Conservation (phyloP, 1,139 yeast genomes). For the Zygosaccharomyces sapae region DNA sequence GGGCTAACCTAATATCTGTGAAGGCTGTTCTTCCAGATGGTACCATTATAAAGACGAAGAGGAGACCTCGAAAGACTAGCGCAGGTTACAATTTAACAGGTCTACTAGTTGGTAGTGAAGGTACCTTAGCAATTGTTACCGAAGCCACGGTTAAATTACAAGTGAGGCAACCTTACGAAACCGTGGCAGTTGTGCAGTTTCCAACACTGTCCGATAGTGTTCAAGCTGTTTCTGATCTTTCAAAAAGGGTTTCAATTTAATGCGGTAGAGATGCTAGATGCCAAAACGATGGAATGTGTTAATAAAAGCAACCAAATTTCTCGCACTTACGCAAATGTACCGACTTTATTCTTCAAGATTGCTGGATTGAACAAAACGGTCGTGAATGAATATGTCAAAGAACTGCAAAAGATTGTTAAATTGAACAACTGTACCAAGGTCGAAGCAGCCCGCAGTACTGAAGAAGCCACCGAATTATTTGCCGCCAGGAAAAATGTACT, state of each 20-base stretch:
- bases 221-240: conserved; percentile 49
- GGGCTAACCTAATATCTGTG: conserved; percentile 52
- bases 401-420: conserved; percentile 42
- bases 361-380: conserved; percentile 49
- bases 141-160: conserved; percentile 63
- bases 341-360: conserved; percentile 61
- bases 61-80: conserved; percentile 59
- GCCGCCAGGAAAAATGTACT: conserved; percentile 62
- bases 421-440: conserved; percentile 41
- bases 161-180: conserved; percentile 51
- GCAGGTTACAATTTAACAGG: conserved; percentile 70
- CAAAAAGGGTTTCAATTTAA: conserved; percentile 54
- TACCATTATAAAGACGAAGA: conserved; percentile 56
- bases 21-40: conserved; percentile 71
- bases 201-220: conserved; percentile 54
- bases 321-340: conserved; percentile 48
- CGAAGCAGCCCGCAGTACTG: conserved; percentile 49
- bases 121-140: conserved; percentile 65
- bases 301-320: conserved; percentile 44
- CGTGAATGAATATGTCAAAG: conserved; percentile 45
- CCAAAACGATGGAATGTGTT: conserved; percentile 50
- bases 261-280: conserved; percentile 61
- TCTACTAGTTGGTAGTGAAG: conserved; percentile 64
- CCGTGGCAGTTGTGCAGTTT: conserved; percentile 61
- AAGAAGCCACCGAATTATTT: conserved; percentile 59